Conservation (phyloP, 345 rosid species). For the Noccaea caerulescens region DNA sequence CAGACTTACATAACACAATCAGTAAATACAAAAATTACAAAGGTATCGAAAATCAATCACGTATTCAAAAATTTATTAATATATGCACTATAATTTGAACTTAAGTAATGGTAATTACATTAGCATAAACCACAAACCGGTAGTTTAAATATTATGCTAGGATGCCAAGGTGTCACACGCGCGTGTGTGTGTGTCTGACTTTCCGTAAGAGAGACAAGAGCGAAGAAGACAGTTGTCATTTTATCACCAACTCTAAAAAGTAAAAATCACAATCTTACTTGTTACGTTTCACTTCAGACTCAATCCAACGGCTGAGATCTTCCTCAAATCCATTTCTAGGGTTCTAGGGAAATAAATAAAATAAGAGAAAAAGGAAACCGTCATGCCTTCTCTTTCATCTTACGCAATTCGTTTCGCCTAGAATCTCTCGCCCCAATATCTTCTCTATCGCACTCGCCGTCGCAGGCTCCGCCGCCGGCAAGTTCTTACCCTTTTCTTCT, state of each 20-base stretch:
- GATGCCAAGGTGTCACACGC: neutral
- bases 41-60: too few relatives aligned
- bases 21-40: too few relatives aligned
- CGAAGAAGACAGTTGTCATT: conserved; percentile 1
- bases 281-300: conserved; percentile 11
- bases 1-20: too few relatives aligned
- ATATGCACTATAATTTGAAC: too few relatives aligned
- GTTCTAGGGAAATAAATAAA: neutral
- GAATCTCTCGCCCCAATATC: conserved; percentile 27
- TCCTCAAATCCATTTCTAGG: conserved; percentile 19
- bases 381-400: conserved; percentile 12
- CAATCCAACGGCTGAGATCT: conserved; percentile 40
- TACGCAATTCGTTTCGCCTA: conserved; percentile 15
- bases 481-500: conserved; percentile 44
- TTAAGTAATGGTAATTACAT: too few relatives aligned
- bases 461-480: conserved; percentile 59
- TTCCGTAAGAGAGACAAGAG: conserved; percentile 3
- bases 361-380: conserved; percentile 4
- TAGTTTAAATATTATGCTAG: neutral
- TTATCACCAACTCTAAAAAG: neutral
- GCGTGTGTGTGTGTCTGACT: conserved; percentile 15
- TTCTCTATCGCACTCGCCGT: conserved; percentile 52
- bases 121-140: too few relatives aligned
- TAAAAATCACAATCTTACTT: conserved; percentile 2
- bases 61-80: too few relatives aligned